Evolutionary conservation across 768 basidiomycete genomes (phyloP).

Genomic region (Lactifluus volemus): DNA sequence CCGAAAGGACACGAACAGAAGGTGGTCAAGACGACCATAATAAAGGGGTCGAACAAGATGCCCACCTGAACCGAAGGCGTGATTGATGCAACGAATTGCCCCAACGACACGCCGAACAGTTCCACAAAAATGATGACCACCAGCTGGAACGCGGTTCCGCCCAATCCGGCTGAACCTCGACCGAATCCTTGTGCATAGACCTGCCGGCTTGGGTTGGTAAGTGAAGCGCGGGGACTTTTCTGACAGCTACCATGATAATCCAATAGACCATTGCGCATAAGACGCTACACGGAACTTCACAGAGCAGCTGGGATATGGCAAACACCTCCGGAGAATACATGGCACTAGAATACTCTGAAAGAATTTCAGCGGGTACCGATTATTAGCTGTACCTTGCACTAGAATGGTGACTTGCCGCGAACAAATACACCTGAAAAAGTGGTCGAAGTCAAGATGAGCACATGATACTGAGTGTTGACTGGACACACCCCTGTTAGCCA

Average conservation of each 20-base stretch:
- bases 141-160: slow-evolving; percentile 65
- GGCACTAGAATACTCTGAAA: slow-evolving; percentile 63
- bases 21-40: slow-evolving; percentile 51
- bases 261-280: slow-evolving; percentile 69
- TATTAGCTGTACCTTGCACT: neutral
- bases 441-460: neutral
- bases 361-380: neutral
- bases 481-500: slow-evolving; percentile 48
- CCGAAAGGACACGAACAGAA: slow-evolving; percentile 41
- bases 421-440: slow-evolving; percentile 31
- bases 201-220: slow-evolving; percentile 13
- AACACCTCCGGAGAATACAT: slow-evolving; percentile 86
- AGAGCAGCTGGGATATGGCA: slow-evolving; percentile 69
- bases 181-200: slow-evolving; percentile 62
- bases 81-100: slow-evolving; percentile 65
- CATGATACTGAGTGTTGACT: neutral
- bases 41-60: slow-evolving; percentile 72
- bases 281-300: slow-evolving; percentile 72
- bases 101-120: slow-evolving; percentile 62
- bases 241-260: slow-evolving; percentile 49
- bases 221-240: neutral
- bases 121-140: slow-evolving; percentile 65
- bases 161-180: slow-evolving; percentile 47
- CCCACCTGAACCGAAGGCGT: slow-evolving; percentile 69
- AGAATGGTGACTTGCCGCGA: slow-evolving; percentile 12